Evolutionary conservation across 176 grass and related monocot genomes (phyloP).

Genomic region (Zoysia pacifica): DNA sequence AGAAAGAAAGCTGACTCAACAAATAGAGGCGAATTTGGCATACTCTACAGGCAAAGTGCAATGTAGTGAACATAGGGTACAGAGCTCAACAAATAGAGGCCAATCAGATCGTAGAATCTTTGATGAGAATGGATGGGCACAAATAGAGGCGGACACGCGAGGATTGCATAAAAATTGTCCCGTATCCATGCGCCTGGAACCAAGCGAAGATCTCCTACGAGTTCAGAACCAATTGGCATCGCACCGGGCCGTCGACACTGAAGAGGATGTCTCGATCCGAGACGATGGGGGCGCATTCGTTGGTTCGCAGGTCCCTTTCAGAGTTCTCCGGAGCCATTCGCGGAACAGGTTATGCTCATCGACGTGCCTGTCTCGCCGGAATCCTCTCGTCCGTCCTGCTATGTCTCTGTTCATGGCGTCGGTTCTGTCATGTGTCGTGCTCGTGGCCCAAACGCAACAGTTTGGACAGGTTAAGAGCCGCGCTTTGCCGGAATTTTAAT

Average conservation of each 20-base stretch:
- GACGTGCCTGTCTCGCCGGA: conserved; percentile 13
- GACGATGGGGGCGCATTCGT: background rate
- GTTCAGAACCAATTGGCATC: background rate
- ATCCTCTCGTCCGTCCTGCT: conserved; percentile 2
- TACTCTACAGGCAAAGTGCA: too few species aligned
- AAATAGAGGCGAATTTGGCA: too few species aligned
- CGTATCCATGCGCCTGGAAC: background rate
- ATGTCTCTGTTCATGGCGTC: background rate
- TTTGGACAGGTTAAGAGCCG: background rate
- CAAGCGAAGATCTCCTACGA: conserved; percentile 1
- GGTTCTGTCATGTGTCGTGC: background rate
- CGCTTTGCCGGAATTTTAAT: background rate
- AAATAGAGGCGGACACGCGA: conserved; percentile 26
- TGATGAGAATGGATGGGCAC: too few species aligned
- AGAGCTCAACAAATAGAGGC: background rate
- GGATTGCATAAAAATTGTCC: conserved; percentile 5
- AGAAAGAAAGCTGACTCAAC: too few species aligned
- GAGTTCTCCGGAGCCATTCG: background rate
- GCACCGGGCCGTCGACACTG: background rate
- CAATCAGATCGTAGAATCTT: background rate
- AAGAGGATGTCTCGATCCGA: background rate
- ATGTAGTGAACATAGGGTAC: too few species aligned
- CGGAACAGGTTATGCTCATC: background rate
- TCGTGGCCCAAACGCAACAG: background rate
- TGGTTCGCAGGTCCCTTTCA: conserved; percentile 24